Percentiles rank a stretch among this genome's conserved stretches.
phyloP scores from a whole-genome alignment of 139 green algal genomes.

The Coccomyxa sp. region DNA sequence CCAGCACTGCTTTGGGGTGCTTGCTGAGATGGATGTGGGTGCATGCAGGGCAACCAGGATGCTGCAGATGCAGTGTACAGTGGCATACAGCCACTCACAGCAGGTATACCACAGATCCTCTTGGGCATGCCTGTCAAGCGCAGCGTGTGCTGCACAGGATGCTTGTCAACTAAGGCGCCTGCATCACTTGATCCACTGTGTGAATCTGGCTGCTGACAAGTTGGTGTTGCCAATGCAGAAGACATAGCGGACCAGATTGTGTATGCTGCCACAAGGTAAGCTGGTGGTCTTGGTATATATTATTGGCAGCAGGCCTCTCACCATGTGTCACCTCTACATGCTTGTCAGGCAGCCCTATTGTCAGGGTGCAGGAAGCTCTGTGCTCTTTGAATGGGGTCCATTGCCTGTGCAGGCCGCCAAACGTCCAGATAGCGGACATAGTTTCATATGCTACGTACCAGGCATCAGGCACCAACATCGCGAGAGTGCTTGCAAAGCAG shows the following conservation, averaged over 20 bases:
- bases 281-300: not conserved
- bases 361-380: not conserved
- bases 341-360: not conserved
- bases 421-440: conserved; percentile 63
- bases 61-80: conserved; percentile 66
- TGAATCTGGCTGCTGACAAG: too few relatives aligned
- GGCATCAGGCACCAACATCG: conserved; percentile 38
- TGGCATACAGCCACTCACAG: conserved; percentile 60
- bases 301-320: not conserved
- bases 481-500: conserved; percentile 1
- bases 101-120: too few relatives aligned
- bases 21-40: not conserved
- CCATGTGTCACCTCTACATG: not conserved
- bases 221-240: too few relatives aligned
- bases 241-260: conserved; percentile 86
- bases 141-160: too few relatives aligned
- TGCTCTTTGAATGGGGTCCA: not conserved
- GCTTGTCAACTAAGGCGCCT: too few relatives aligned
- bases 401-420: conserved; percentile 24
- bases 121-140: too few relatives aligned
- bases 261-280: conserved; percentile 58
- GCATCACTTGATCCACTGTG: too few relatives aligned
- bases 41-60: conserved; percentile 2
- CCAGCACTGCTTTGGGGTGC: not conserved
- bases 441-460: conserved; percentile 52